phyloP scores from a whole-genome alignment of 179 eudicot genomes.

The Nepenthes alata region DNA sequence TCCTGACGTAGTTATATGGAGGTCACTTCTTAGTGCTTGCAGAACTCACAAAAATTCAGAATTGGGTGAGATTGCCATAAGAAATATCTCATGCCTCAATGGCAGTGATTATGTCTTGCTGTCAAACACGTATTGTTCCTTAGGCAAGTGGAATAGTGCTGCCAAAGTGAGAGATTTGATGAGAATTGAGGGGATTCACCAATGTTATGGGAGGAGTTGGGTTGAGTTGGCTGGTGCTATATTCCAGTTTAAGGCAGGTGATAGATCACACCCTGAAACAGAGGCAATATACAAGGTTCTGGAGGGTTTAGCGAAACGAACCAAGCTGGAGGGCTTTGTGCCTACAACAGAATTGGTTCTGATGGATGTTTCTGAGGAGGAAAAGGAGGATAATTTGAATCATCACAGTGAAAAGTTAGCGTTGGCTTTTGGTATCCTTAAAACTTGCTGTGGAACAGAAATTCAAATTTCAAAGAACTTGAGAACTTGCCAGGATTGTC shows the following conservation, averaged over 20 bases:
- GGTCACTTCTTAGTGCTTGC: slow-evolving; percentile 64
- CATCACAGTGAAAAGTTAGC: slow-evolving; percentile 70
- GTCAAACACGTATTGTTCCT: slow-evolving; percentile 55
- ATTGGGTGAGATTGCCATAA: slow-evolving; percentile 39
- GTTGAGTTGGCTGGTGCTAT: slow-evolving; percentile 46
- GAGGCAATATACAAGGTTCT: slow-evolving; percentile 36
- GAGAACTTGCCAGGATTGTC: slow-evolving; percentile 67
- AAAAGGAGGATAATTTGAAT: slow-evolving; percentile 66
- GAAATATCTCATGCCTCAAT: slow-evolving; percentile 25
- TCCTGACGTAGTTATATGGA: slow-evolving; percentile 74
- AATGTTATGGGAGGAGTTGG: slow-evolving; percentile 67
- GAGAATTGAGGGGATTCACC: slow-evolving; percentile 38
- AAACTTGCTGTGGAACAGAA: slow-evolving; percentile 49
- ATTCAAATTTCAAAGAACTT: slow-evolving; percentile 57
- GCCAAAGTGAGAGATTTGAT: slow-evolving; percentile 36
- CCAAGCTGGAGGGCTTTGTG: slow-evolving; percentile 49
- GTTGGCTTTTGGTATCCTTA: slow-evolving; percentile 52
- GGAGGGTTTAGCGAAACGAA: slow-evolving; percentile 32
- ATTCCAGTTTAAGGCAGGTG: slow-evolving; percentile 56
- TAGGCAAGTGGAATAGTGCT: slow-evolving; percentile 47
- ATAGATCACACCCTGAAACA: slow-evolving; percentile 38
- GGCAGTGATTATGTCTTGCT: slow-evolving; percentile 71
- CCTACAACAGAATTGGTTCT: slow-evolving; percentile 46
- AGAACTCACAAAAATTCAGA: slow-evolving; percentile 38
- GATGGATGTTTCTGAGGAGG: slow-evolving; percentile 78